phyloP scores from a whole-genome alignment of 2,329 filamentous ascomycete species.

The Graphilbum sp. region DNA sequence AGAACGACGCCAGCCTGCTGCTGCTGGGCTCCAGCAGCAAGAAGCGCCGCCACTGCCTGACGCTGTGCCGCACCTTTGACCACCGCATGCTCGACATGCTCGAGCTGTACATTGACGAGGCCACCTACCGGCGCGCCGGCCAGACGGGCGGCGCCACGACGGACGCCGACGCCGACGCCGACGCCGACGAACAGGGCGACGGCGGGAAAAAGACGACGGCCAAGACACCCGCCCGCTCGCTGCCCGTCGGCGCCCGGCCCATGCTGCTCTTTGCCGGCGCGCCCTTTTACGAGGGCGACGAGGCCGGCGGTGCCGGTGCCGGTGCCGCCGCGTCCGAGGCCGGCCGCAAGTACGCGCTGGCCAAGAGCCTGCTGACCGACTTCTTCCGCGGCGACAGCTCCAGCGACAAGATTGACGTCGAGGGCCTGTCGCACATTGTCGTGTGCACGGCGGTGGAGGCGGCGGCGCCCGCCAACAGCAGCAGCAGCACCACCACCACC shows the following conservation, averaged over 20 bases:
- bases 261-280: constrained; percentile 71
- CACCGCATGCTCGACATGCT: constrained; percentile 90
- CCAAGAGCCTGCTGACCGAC: constrained; percentile 77
- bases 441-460: constrained; percentile 59
- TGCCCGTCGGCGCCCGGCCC: constrained; percentile 70
- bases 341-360: constrained; percentile 46
- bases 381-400: constrained; percentile 72
- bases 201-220: no score
- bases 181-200: no score
- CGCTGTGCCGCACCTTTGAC: constrained; percentile 65
- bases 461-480: background rate
- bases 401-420: constrained; percentile 74
- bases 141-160: constrained; percentile 54
- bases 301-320: constrained; percentile 40
- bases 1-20: constrained; percentile 66
- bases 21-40: constrained; percentile 77
- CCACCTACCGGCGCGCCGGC: constrained; percentile 49
- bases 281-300: constrained; percentile 44
- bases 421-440: constrained; percentile 84
- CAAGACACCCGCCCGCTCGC: constrained; percentile 25
- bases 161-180: constrained; percentile 15
- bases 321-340: constrained; percentile 15
- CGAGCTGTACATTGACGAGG: constrained; percentile 68
- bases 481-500: constrained; percentile 11
- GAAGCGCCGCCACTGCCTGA: constrained; percentile 87